Percentiles rank a stretch among this genome's conserved stretches.
phyloP scores from a whole-genome alignment of 148 eudicot genomes.

The Camellia japonica region DNA sequence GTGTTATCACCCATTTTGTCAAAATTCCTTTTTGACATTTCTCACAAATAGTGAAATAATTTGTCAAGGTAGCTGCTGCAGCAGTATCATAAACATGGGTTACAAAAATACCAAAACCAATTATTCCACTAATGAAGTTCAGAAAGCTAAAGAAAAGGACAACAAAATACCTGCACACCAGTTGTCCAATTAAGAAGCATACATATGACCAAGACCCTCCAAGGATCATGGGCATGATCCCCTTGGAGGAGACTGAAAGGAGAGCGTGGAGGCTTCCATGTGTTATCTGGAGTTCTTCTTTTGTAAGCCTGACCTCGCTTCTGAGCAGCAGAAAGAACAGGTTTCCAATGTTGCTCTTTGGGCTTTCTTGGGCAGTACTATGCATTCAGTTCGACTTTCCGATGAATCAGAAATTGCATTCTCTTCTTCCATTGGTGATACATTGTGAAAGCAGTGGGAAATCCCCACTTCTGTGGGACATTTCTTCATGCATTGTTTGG shows the following conservation, averaged over 20 bases:
- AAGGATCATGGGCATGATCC: slow-evolving; percentile 78
- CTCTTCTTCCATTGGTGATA: neutral
- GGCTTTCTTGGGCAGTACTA: slow-evolving; percentile 22
- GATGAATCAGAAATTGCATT: neutral
- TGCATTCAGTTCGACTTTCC: neutral
- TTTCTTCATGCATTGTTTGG: neutral
- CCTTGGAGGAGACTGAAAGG: slow-evolving; percentile 69
- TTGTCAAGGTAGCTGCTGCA: neutral
- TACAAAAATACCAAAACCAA: neutral
- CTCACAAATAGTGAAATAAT: neutral
- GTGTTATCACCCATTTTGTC: neutral
- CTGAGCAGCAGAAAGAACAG: slow-evolving; percentile 42
- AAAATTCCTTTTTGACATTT: neutral
- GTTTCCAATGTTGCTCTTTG: slow-evolving; percentile 10
- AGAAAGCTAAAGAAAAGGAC: neutral
- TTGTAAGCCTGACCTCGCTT: slow-evolving; percentile 59
- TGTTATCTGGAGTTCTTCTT: slow-evolving; percentile 49
- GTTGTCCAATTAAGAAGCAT: slow-evolving; percentile 75
- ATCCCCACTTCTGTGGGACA: slow-evolving; percentile 4
- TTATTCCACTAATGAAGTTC: neutral
- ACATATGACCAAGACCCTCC: slow-evolving; percentile 90
- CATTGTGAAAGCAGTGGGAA: slow-evolving; percentile 21
- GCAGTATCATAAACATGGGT: neutral
- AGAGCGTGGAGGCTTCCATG: slow-evolving; percentile 79
- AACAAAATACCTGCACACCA: slow-evolving; percentile 65